Evolutionary conservation across 2,329 filamentous ascomycete genomes (phyloP).

Genomic region (Aspergillus latus): DNA sequence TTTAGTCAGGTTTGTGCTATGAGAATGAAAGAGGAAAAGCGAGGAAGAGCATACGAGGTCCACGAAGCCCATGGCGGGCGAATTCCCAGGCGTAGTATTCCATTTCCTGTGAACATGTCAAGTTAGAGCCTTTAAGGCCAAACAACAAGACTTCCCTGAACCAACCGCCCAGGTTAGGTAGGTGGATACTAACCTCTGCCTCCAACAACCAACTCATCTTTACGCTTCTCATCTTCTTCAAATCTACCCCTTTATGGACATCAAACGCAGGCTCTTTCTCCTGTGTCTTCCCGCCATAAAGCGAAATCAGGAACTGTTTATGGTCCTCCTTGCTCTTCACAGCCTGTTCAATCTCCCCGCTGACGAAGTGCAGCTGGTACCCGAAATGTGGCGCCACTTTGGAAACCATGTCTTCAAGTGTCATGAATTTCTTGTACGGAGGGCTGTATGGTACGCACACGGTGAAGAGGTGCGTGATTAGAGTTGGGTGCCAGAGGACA

Average conservation of each 20-base stretch:
- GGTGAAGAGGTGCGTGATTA: constrained; percentile 73
- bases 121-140: not conserved
- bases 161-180: not conserved
- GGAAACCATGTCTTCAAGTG: constrained; percentile 61
- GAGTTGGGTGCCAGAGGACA: constrained; percentile 68
- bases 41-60: constrained; percentile 56
- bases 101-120: constrained; percentile 53
- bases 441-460: constrained; percentile 74
- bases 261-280: constrained; percentile 60
- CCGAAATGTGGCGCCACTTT: constrained; percentile 65
- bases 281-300: constrained; percentile 67
- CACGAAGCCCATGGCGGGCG: constrained; percentile 69
- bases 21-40: not conserved
- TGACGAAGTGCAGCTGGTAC: constrained; percentile 81
- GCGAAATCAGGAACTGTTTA: constrained; percentile 65
- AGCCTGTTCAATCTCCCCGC: constrained; percentile 62
- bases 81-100: constrained; percentile 76
- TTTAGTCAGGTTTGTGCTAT: not conserved
- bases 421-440: constrained; percentile 54
- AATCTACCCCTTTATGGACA: constrained; percentile 60
- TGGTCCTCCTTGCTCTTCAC: constrained; percentile 63
- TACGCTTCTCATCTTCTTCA: constrained; percentile 63
- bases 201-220: constrained; percentile 60
- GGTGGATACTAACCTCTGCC: constrained; percentile 51
- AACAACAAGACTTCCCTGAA: not conserved